A percentile compares a stretch with the other conserved stretches of the same genome.
These are phyloP conservation scores for Cymbopogon citratus DNA, from an alignment of 176 grass and related monocot species.

Conservation along the genomic window DNA sequence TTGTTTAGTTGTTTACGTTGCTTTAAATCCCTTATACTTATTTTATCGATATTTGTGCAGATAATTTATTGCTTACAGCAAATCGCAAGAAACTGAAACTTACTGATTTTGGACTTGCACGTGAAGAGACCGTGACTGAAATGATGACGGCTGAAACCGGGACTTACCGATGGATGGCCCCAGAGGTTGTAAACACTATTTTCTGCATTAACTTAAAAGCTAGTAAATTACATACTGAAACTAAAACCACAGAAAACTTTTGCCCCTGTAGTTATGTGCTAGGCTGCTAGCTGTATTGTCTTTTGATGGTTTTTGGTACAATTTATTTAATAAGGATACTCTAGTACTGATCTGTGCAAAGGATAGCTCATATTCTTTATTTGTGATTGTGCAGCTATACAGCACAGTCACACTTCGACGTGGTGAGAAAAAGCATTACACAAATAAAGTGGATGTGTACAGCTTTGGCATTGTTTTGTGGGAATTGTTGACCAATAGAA, in stretches of 20 bases:
- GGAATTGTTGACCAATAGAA: slow-evolving; percentile 94
- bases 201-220: slow-evolving; percentile 2
- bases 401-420: slow-evolving; percentile 92
- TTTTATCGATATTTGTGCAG: slow-evolving; percentile 47
- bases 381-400: slow-evolving; percentile 62
- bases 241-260: neutral
- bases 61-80: slow-evolving; percentile 97
- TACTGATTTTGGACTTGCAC: slow-evolving; percentile 98
- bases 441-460: slow-evolving; percentile 99
- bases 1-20: neutral
- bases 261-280: neutral
- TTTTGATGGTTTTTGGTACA: slow-evolving; percentile 3
- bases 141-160: slow-evolving; percentile 99
- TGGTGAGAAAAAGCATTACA: slow-evolving; percentile 99
- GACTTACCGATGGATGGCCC: slow-evolving; percentile 99
- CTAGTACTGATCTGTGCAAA: slow-evolving; percentile 20
- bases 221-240: neutral
- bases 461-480: slow-evolving; percentile 98
- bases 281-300: neutral
- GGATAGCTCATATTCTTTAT: neutral
- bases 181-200: slow-evolving; percentile 66
- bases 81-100: slow-evolving; percentile 94
- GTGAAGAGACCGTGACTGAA: slow-evolving; percentile 98
- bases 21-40: slow-evolving; percentile 24
- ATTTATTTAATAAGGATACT: neutral